Conservation (phyloP, 2,329 filamentous ascomycete species). For the Phaeophleospora eucalypticola region DNA sequence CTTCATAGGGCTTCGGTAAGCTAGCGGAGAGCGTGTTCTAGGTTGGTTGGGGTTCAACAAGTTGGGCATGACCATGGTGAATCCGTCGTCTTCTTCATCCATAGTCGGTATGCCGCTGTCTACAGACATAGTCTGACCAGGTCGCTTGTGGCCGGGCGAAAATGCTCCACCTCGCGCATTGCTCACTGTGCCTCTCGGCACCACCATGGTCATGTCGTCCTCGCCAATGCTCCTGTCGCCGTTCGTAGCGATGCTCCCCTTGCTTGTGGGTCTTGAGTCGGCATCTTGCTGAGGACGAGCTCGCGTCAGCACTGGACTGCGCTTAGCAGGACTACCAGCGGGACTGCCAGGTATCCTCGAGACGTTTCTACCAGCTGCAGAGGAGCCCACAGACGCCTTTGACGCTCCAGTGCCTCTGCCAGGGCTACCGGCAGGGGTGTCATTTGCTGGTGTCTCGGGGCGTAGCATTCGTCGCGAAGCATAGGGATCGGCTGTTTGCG, state of each 20-base stretch:
- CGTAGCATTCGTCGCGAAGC: slow-evolving; percentile 35
- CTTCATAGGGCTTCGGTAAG: slow-evolving; percentile 30
- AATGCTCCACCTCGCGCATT: slow-evolving; percentile 30
- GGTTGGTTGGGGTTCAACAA: slow-evolving; percentile 21
- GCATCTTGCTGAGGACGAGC: slow-evolving; percentile 15
- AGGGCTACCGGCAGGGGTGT: slow-evolving; percentile 45
- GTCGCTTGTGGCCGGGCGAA: slow-evolving; percentile 34
- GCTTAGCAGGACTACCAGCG: slow-evolving; percentile 31
- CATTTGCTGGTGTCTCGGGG: slow-evolving; percentile 44
- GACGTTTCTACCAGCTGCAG: slow-evolving; percentile 27
- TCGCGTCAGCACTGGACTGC: slow-evolving; percentile 23
- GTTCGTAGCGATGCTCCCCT: slow-evolving; percentile 26
- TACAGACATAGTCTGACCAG: slow-evolving; percentile 37
- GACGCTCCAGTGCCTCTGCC: slow-evolving; percentile 32
- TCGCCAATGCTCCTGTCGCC: slow-evolving; percentile 31
- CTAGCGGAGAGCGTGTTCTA: slow-evolving; percentile 27
- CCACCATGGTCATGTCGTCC: slow-evolving; percentile 47
- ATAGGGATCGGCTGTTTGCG: slow-evolving; percentile 55
- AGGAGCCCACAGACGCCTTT: slow-evolving; percentile 26
- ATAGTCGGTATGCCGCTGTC: slow-evolving; percentile 36
- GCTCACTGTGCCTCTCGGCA: slow-evolving; percentile 37
- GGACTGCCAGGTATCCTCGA: slow-evolving; percentile 26
- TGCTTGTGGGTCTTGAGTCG: slow-evolving; percentile 32
- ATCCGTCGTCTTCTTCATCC: slow-evolving; percentile 41
- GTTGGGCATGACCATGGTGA: slow-evolving; percentile 50